A percentile compares a stretch with the other conserved stretches of the same genome.
Evolutionary conservation across 176 grass and related monocot species (phyloP).

Genomic region (Aegilops speltoides): DNA sequence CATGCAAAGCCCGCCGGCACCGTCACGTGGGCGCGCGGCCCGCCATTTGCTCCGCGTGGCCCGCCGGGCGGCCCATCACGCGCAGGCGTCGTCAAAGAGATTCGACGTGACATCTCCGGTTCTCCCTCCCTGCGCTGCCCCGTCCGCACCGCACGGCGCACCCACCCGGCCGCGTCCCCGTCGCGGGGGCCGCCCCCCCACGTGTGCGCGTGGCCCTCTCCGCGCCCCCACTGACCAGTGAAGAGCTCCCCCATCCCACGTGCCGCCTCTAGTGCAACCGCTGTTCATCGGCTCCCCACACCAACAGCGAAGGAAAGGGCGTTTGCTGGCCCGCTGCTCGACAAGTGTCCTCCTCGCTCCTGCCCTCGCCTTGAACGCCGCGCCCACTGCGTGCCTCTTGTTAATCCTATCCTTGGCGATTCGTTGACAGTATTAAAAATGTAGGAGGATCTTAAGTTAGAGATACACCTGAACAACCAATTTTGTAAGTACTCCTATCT

Average conservation of each 20-base stretch:
- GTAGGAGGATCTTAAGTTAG: background rate
- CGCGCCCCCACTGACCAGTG: background rate
- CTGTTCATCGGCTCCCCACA: background rate
- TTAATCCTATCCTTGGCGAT: background rate
- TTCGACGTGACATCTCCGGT: conserved; percentile 28
- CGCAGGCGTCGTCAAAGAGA: conserved; percentile 13
- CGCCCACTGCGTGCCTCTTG: background rate
- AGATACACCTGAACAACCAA: background rate
- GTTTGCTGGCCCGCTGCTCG: background rate
- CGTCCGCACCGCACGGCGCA: background rate
- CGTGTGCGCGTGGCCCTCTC: background rate
- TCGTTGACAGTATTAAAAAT: background rate
- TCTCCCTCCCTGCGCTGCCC: background rate
- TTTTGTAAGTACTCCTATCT: background rate
- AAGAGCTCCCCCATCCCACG: background rate
- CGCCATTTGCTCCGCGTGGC: background rate
- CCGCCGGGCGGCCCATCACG: background rate
- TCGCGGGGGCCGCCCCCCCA: conserved; percentile 13
- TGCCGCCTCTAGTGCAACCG: background rate
- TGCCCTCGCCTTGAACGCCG: background rate
- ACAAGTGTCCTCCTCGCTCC: conserved; percentile 29
- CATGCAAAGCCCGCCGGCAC: conserved; percentile 21
- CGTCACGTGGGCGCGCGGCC: conserved; percentile 41
- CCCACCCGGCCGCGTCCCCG: background rate
- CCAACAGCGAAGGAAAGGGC: background rate